These are phyloP conservation scores for Pythium rishiriense DNA, from an alignment of 352 stramenopile species.

Conservation along the genomic window DNA sequence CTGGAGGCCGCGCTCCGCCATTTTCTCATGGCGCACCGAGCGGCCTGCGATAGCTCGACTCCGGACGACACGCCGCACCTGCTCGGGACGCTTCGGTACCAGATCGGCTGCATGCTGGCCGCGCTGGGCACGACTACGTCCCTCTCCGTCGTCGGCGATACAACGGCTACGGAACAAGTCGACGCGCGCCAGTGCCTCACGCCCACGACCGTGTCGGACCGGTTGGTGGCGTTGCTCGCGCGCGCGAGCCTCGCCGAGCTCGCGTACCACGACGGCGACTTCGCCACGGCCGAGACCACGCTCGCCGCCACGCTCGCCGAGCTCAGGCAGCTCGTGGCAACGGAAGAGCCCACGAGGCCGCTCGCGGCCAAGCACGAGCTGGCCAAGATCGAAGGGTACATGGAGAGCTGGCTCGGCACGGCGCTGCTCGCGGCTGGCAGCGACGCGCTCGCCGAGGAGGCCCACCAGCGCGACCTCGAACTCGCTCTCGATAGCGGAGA, in stretches of 20 bases:
- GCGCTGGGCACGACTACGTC: constrained; percentile 26
- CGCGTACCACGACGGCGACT: constrained; percentile 44
- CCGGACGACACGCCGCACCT: constrained; percentile 6
- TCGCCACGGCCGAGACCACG: constrained; percentile 39
- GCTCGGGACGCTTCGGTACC: constrained; percentile 42
- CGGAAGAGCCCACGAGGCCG: neutral
- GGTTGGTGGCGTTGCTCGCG: constrained; percentile 27
- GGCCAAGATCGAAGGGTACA: constrained; percentile 43
- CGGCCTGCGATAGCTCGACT: neutral
- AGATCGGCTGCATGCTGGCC: constrained; percentile 40
- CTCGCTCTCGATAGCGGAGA: constrained; percentile 53
- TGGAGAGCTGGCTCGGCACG: constrained; percentile 48
- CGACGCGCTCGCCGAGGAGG: constrained; percentile 35
- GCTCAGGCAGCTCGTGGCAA: constrained; percentile 12
- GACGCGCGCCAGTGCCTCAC: constrained; percentile 37
- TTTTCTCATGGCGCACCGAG: constrained; percentile 41
- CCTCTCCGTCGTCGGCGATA: constrained; percentile 14
- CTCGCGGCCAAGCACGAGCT: constrained; percentile 28
- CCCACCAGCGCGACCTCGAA: constrained; percentile 53
- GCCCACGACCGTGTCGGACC: neutral
- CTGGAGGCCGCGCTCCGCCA: constrained; percentile 30
- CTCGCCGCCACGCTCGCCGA: constrained; percentile 37
- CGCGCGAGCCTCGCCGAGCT: constrained; percentile 37
- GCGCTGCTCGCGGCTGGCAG: constrained; percentile 52
- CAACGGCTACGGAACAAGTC: neutral